Conservation (phyloP, 805 yeast species). For the Scheffersomyces ergatensis region DNA sequence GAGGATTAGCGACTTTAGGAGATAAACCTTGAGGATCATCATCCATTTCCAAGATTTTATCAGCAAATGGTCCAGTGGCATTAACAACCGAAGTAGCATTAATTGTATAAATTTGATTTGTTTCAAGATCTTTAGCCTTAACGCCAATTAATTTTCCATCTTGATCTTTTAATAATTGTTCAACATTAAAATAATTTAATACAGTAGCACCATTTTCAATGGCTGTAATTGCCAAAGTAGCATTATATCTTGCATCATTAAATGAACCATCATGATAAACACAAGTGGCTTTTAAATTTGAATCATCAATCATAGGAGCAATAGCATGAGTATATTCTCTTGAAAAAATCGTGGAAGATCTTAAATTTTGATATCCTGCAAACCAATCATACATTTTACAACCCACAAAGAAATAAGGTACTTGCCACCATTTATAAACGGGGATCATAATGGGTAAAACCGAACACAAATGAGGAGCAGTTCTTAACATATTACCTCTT, state of each 20-base stretch:
- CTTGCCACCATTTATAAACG: constrained; percentile 94
- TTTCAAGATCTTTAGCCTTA: constrained; percentile 66
- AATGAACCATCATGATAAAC: constrained; percentile 95
- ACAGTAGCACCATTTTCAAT: constrained; percentile 85
- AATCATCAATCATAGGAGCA: constrained; percentile 83
- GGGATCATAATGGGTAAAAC: constrained; percentile 93
- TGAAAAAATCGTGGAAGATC: constrained; percentile 70
- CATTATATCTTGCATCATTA: constrained; percentile 88
- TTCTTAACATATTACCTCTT: constrained; percentile 70
- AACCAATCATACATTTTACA: constrained; percentile 89
- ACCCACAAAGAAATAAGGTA: constrained; percentile 90
- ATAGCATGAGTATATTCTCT: constrained; percentile 63
- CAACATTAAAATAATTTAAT: constrained; percentile 81
- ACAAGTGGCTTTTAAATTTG: constrained; percentile 80
- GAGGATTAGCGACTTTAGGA: constrained; percentile 47
- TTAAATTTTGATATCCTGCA: constrained; percentile 85
- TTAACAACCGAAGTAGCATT: constrained; percentile 76
- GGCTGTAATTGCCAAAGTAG: constrained; percentile 83
- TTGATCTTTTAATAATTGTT: constrained; percentile 65
- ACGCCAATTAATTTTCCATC: constrained; percentile 70
- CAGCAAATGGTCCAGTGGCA: constrained; percentile 95
- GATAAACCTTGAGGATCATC: constrained; percentile 64
- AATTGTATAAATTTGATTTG: constrained; percentile 60
- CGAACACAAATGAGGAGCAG: constrained; percentile 88
- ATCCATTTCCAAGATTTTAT: constrained; percentile 83